Base-by-base conservation (phyloP, 805 yeast genomes). In the Suhomyces vadensis region DNA sequence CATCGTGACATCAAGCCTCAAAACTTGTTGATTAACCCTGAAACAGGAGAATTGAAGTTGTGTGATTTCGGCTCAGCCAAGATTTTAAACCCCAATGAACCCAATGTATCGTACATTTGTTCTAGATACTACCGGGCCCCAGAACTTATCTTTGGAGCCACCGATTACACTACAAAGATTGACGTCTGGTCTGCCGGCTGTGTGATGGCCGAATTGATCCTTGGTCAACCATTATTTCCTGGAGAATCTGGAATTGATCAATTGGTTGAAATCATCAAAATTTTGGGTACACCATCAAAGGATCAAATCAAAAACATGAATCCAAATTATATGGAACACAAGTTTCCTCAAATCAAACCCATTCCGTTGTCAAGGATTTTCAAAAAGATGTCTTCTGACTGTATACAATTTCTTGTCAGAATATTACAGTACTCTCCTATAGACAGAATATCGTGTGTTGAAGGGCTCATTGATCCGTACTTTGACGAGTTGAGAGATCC, bases 131-230 rank as follows among this genome's bases (percentile, higher is more conserved):
- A 94, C 68, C 76, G 99, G 45, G 99, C 99, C 5, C 99, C 99
- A 0, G 99, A 94, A 67, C 79, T 94, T 55, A 94, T 94, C 48
- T 94, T 94, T 71, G 99, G 98, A 14, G 96, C 98, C 10, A 86
- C 96, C 21, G 88, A 91, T 66, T 94, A 94, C 67, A 89, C 98
- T 6, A 90, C 97, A 23, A 91, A 92, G 65, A 94, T 94, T 53
- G 99, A 94, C 64, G 81, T 94, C 38, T 94, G 99, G 99, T 87
- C 96, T 10, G 89, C 95, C 10, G 97, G 96, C 16, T 94, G 99
- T 72, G 99, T 94, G 17, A 90, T 94, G 88, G 98, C 98, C 4
- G 99, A 94, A 69, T 73, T 94, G 57, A 81, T 91, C 51, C 76
- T 94, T 45, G 98, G 99, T 13, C 97, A 90, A 63, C 99, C 99